phyloP scores from a whole-genome alignment of 257 asterid species.

The Striga asiatica region DNA sequence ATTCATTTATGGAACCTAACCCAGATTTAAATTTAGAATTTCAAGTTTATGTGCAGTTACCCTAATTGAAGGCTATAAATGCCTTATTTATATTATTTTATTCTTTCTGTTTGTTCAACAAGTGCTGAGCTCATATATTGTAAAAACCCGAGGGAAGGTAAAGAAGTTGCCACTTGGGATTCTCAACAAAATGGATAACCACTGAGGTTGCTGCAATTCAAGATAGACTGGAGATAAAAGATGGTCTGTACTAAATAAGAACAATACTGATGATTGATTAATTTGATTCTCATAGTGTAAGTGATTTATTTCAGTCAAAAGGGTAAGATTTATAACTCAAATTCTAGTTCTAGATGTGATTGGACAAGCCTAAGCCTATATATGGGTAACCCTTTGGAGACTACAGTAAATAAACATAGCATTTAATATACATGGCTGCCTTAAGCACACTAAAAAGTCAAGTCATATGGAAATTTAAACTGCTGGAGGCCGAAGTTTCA shows the following conservation, averaged over 20 bases:
- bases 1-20: not conserved
- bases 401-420: not conserved
- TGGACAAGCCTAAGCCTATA: not conserved
- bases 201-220: not conserved
- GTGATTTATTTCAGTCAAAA: not conserved
- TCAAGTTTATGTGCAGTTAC: not conserved
- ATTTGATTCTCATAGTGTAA: not conserved
- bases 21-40: not conserved
- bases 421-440: not conserved
- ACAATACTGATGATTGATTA: not conserved
- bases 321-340: not conserved
- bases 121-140: not conserved
- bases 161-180: not conserved
- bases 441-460: not conserved
- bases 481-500: slow-evolving; percentile 6
- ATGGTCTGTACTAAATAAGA: not conserved
- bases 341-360: not conserved
- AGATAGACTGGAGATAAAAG: not conserved
- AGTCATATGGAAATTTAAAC: slow-evolving; percentile 9
- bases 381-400: not conserved
- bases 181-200: slow-evolving; percentile 1
- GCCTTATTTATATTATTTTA: not conserved
- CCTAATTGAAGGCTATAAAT: not conserved
- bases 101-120: not conserved
- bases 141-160: not conserved